Percentiles rank a stretch among this genome's conserved stretches.
Conservation (phyloP, 257 asterid genomes). For the Solanum tarapatanum region DNA sequence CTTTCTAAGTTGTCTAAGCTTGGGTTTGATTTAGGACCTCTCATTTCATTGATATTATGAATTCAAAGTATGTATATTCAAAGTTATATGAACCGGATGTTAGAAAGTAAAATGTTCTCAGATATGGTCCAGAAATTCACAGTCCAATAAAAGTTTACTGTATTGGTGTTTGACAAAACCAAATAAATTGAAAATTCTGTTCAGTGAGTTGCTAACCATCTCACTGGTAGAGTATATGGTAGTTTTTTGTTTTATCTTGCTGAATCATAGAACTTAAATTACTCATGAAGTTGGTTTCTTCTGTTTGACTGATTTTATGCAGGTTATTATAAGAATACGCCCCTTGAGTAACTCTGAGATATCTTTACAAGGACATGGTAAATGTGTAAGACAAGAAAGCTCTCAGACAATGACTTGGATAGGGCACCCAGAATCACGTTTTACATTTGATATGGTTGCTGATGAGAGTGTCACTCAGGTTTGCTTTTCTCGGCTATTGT, state of each 20-base stretch:
- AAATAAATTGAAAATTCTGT: not conserved
- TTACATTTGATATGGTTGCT: slow-evolving; percentile 82
- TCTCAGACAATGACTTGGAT: slow-evolving; percentile 81
- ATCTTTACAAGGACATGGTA: slow-evolving; percentile 59
- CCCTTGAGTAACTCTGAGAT: slow-evolving; percentile 73
- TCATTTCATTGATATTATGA: not conserved
- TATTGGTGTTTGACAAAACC: not conserved
- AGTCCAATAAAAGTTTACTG: not conserved
- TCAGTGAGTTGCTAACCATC: not conserved
- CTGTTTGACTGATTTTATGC: slow-evolving; percentile 1
- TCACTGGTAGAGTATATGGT: not conserved
- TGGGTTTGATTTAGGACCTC: not conserved
- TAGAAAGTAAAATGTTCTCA: not conserved
- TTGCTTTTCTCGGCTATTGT: not conserved
- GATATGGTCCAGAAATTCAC: not conserved
- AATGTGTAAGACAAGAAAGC: slow-evolving; percentile 84
- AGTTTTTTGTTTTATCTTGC: not conserved
- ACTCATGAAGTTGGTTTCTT: not conserved
- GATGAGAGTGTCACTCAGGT: slow-evolving; percentile 96
- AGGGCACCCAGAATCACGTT: slow-evolving; percentile 83
- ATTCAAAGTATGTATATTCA: not conserved
- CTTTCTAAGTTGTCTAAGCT: not conserved
- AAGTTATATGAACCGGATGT: not conserved
- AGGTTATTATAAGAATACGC: slow-evolving; percentile 85
- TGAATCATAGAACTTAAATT: not conserved